phyloP scores from a whole-genome alignment of 345 rosid genomes.

The Capsella bursapastoris region DNA sequence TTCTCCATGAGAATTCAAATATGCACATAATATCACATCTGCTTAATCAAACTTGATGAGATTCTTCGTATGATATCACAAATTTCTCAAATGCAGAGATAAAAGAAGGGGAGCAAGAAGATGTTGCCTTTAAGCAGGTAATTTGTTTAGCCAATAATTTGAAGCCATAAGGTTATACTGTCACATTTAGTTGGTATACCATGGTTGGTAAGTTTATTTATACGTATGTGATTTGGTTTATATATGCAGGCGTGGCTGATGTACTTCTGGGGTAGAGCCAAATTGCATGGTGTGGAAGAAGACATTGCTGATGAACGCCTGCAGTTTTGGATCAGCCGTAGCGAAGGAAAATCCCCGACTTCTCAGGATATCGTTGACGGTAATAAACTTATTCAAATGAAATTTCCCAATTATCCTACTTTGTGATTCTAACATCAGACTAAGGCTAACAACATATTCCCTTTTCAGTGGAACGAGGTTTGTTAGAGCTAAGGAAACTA shows the following conservation, averaged over 20 bases:
- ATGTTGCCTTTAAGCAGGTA: slow-evolving; percentile 90
- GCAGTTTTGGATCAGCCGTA: slow-evolving; percentile 70
- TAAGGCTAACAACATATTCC: not conserved
- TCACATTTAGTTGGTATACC: not conserved
- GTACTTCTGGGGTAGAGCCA: slow-evolving; percentile 88
- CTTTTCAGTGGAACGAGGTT: slow-evolving; percentile 73
- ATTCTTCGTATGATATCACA: not conserved
- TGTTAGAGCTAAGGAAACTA: slow-evolving; percentile 79
- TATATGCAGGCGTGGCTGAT: slow-evolving; percentile 75
- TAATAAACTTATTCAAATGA: slow-evolving; percentile 31
- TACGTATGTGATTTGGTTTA: not conserved
- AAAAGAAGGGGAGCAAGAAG: slow-evolving; percentile 78
- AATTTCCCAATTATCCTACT: not conserved
- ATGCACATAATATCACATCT: not conserved
- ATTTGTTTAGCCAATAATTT: slow-evolving; percentile 7
- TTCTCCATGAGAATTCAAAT: not conserved
- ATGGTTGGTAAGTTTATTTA: not conserved
- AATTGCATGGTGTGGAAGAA: slow-evolving; percentile 70
- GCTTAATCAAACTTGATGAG: not conserved
- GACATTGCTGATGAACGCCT: slow-evolving; percentile 85
- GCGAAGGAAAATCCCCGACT: slow-evolving; percentile 55
- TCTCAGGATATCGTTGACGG: slow-evolving; percentile 83
- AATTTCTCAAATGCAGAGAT: slow-evolving; percentile 57
- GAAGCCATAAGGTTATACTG: not conserved
- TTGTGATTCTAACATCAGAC: not conserved